A percentile compares a stretch with the other conserved stretches of the same genome.
phyloP scores from a whole-genome alignment of 371 early-diverging fungal genomes.

The Smittium culicis region DNA sequence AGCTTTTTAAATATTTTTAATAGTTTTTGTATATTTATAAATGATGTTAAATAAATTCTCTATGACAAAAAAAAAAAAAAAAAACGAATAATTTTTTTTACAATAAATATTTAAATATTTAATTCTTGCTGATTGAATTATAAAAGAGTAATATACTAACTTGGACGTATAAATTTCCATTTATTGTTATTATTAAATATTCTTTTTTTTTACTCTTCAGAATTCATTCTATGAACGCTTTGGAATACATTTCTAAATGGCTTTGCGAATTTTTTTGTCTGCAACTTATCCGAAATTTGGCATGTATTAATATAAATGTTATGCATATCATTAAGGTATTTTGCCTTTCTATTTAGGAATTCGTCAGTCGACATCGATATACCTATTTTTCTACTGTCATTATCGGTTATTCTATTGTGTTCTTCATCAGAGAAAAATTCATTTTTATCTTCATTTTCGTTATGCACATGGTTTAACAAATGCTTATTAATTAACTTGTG shows the following conservation, averaged over 20 bases:
- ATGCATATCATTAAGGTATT: neutral
- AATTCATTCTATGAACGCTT: neutral
- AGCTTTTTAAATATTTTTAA: too few species aligned
- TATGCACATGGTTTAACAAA: neutral
- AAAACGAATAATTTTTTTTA: too few species aligned
- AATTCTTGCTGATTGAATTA: too few species aligned
- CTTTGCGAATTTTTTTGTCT: neutral
- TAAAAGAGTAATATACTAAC: too few species aligned
- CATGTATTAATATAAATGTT: neutral
- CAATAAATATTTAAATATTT: too few species aligned
- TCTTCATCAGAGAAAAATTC: neutral
- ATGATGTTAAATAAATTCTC: too few species aligned
- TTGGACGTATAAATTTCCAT: too few species aligned
- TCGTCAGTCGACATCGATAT: neutral
- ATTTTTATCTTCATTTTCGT: neutral
- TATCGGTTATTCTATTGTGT: neutral
- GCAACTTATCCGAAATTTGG: neutral
- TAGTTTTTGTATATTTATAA: too few species aligned
- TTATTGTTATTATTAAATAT: neutral
- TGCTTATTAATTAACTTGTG: neutral
- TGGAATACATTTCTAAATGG: conserved; percentile 5
- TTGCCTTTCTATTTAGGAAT: neutral
- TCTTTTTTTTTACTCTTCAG: neutral
- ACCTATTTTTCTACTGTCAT: neutral
- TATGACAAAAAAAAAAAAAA: too few species aligned